These are phyloP conservation scores for Penicillium sp. DNA, from an alignment of 2,329 filamentous ascomycete genomes.

Conservation along the genomic window DNA sequence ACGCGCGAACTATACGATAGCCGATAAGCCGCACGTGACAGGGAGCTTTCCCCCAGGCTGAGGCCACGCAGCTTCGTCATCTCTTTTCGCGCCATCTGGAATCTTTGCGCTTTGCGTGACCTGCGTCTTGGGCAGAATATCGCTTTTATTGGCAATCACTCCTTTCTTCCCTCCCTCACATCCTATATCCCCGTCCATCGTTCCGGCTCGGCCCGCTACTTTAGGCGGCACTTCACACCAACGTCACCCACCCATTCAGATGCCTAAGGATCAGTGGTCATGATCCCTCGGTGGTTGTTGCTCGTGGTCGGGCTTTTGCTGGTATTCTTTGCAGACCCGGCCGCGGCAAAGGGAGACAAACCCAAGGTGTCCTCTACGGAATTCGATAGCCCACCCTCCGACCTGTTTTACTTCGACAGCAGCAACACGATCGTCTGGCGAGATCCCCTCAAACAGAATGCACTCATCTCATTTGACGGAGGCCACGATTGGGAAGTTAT, in stretches of 20 bases:
- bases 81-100: constrained; percentile 1
- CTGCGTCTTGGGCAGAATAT: not conserved
- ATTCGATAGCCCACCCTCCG: constrained; percentile 63
- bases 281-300: constrained; percentile 45
- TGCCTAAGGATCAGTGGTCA: constrained; percentile 30
- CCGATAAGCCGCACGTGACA: constrained; percentile 32
- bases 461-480: constrained; percentile 76
- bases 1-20: constrained; percentile 3
- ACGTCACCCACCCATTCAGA: constrained; percentile 21
- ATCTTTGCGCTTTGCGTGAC: not conserved
- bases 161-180: not conserved
- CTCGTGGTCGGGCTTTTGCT: constrained; percentile 50
- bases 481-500: constrained; percentile 70
- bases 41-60: constrained; percentile 22
- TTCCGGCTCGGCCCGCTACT: constrained; percentile 17
- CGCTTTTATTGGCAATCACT: not conserved
- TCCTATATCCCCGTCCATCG: constrained; percentile 2
- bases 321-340: constrained; percentile 41
- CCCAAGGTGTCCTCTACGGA: constrained; percentile 62
- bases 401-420: constrained; percentile 86
- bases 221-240: constrained; percentile 3
- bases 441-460: constrained; percentile 58
- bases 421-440: constrained; percentile 75
- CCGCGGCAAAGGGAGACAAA: constrained; percentile 54
- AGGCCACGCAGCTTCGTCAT: constrained; percentile 28